Evolutionary conservation across 2,329 filamentous ascomycete species (phyloP).

Genomic region (Penicillium janthinellum): DNA sequence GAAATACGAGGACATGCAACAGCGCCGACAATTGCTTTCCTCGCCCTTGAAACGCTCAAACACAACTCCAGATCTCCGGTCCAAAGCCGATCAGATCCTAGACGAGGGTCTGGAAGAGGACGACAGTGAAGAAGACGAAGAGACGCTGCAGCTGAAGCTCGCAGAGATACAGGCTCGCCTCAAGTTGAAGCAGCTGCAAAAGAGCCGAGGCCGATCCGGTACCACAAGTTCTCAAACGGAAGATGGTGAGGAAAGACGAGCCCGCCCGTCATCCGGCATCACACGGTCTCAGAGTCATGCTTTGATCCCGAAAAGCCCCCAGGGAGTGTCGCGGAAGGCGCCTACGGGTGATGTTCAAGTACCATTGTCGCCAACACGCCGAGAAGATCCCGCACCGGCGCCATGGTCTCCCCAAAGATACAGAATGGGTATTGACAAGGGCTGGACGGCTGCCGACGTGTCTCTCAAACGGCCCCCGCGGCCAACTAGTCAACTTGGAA

Average conservation of each 20-base stretch:
- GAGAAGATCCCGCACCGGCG: conserved; percentile 49
- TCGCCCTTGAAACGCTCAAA: conserved; percentile 61
- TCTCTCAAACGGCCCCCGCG: conserved; percentile 72
- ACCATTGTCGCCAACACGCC: conserved; percentile 69
- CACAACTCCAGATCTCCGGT: conserved; percentile 45
- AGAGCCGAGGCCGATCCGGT: conserved; percentile 43
- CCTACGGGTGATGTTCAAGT: conserved; percentile 63
- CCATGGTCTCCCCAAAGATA: conserved; percentile 78
- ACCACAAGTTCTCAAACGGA: conserved; percentile 24
- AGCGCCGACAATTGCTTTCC: conserved; percentile 67
- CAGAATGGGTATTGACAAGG: conserved; percentile 86
- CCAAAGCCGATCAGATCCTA: conserved; percentile 36
- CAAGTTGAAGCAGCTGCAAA: conserved; percentile 83
- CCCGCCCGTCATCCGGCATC: conserved; percentile 30
- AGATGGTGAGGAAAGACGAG: conserved; percentile 23
- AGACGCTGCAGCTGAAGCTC: conserved; percentile 81
- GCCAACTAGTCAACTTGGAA: conserved; percentile 34
- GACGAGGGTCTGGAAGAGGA: conserved; percentile 39
- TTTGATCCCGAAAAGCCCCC: conserved; percentile 18
- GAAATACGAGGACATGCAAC: conserved; percentile 68
- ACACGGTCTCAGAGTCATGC: conserved; percentile 23
- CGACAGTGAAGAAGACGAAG: conserved; percentile 71
- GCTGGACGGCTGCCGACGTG: conserved; percentile 75
- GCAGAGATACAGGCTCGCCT: conserved; percentile 86
- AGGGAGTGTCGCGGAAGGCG: conserved; percentile 17